phyloP scores from a whole-genome alignment of 2,329 filamentous ascomycete species.

The Aureobasidium sp. region DNA sequence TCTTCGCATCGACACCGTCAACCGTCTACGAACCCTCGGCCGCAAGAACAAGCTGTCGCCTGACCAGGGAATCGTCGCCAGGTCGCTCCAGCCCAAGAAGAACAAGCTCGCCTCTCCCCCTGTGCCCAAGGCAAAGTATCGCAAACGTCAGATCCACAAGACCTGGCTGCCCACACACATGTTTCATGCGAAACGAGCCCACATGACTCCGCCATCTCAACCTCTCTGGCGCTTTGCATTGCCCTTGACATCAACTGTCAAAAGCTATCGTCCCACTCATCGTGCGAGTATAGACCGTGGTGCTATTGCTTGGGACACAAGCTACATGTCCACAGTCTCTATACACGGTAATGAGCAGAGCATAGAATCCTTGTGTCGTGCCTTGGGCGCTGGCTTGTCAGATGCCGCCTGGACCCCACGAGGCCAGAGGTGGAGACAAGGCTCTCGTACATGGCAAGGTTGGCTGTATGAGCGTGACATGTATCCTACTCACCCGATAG shows the following conservation, averaged over 20 bases:
- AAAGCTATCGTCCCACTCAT: conserved; percentile 82
- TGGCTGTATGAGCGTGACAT: conserved; percentile 51
- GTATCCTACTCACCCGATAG: conserved; percentile 48
- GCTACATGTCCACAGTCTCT: conserved; percentile 82
- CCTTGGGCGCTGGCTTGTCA: conserved; percentile 49
- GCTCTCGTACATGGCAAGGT: conserved; percentile 48
- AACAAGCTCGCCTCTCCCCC: conserved; percentile 59
- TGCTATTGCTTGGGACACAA: conserved; percentile 84
- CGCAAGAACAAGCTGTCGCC: conserved; percentile 33
- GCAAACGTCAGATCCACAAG: conserved; percentile 78
- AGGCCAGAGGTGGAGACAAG: conserved; percentile 62
- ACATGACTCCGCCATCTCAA: conserved; percentile 70
- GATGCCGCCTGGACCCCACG: conserved; percentile 51
- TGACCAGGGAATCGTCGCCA: conserved; percentile 21
- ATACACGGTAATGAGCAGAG: conserved; percentile 59
- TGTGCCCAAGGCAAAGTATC: conserved; percentile 60
- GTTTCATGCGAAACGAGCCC: conserved; percentile 87
- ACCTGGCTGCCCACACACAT: conserved; percentile 92
- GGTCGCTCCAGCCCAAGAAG: conserved; percentile 59
- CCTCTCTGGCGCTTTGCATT: conserved; percentile 88
- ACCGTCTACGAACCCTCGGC: conserved; percentile 56
- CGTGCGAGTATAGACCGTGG: conserved; percentile 67
- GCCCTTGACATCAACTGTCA: conserved; percentile 77
- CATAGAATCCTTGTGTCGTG: conserved; percentile 57
- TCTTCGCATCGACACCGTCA: conserved; percentile 67